Conservation (phyloP, 2,329 filamentous ascomycete genomes). For the Cladorrhinum sp. region DNA sequence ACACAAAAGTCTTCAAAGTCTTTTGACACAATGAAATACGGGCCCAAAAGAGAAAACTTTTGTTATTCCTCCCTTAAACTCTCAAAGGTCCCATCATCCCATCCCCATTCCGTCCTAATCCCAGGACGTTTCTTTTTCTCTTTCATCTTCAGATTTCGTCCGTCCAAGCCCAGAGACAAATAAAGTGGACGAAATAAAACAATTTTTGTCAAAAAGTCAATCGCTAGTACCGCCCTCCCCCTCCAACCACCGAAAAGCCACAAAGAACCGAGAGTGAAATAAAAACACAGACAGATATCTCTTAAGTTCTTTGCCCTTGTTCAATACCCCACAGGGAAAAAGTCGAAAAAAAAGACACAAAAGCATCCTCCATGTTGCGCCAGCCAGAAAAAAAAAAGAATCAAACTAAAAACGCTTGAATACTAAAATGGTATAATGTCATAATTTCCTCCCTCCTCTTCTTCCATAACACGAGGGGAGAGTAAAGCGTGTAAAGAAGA, state of each 20-base stretch:
- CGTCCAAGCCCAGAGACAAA: neutral
- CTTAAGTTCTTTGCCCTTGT: neutral
- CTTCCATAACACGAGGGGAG: neutral
- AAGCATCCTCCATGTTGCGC: constrained; percentile 1
- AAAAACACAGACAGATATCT: neutral
- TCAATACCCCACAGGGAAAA: neutral
- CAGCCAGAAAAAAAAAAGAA: neutral
- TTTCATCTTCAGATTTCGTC: neutral
- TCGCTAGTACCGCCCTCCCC: neutral
- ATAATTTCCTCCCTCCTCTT: neutral
- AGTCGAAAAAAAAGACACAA: constrained; percentile 3
- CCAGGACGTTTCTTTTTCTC: neutral
- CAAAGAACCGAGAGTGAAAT: neutral
- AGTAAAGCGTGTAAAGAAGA: neutral
- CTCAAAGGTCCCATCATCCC: neutral
- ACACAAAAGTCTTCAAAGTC: neutral
- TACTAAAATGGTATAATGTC: constrained; percentile 7
- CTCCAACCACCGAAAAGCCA: neutral
- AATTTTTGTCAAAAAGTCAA: neutral
- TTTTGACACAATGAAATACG: neutral
- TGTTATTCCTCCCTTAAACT: neutral
- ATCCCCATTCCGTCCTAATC: neutral
- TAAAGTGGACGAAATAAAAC: neutral
- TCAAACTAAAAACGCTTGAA: neutral
- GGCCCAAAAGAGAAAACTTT: neutral